Conservation (phyloP, 306 rosid genomes). For the Delonix regia region DNA sequence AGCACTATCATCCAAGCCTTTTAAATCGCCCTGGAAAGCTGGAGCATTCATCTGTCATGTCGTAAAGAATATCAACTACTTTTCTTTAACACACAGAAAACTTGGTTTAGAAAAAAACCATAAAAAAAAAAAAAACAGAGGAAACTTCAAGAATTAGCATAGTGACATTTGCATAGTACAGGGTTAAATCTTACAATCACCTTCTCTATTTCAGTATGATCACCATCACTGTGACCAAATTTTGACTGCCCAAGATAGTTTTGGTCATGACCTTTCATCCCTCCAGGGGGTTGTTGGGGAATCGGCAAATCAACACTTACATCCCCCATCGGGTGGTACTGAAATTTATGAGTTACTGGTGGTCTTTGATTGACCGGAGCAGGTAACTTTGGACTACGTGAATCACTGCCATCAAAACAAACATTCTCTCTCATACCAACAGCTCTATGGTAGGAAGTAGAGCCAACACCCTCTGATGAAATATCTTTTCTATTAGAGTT, state of each 20-base stretch:
- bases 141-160: conserved; percentile 24
- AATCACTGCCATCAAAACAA: conserved; percentile 63
- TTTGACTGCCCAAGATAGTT: conserved; percentile 63
- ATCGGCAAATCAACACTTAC: conserved; percentile 54
- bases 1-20: conserved; percentile 56
- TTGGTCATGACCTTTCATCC: conserved; percentile 54
- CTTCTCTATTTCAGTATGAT: conserved; percentile 66
- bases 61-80: conserved; percentile 30
- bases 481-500: conserved; percentile 48
- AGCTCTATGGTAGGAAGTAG: conserved; percentile 41
- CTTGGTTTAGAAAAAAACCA: too few relatives aligned
- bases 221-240: conserved; percentile 51
- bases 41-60: conserved; percentile 40
- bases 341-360: conserved; percentile 67
- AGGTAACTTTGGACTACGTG: conserved; percentile 55
- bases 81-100: conserved; percentile 19
- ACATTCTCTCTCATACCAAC: conserved; percentile 54
- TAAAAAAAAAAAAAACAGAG: too few relatives aligned
- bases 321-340: conserved; percentile 94
- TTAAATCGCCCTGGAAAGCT: conserved; percentile 60
- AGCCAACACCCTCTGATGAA: conserved; percentile 45
- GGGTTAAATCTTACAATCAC: conserved; percentile 44
- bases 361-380: conserved; percentile 61
- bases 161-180: conserved; percentile 31
- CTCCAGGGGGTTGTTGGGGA: conserved; percentile 60